Evolutionary conservation across 768 basidiomycete genomes (phyloP).

Genomic region (Termitomyces sp.): DNA sequence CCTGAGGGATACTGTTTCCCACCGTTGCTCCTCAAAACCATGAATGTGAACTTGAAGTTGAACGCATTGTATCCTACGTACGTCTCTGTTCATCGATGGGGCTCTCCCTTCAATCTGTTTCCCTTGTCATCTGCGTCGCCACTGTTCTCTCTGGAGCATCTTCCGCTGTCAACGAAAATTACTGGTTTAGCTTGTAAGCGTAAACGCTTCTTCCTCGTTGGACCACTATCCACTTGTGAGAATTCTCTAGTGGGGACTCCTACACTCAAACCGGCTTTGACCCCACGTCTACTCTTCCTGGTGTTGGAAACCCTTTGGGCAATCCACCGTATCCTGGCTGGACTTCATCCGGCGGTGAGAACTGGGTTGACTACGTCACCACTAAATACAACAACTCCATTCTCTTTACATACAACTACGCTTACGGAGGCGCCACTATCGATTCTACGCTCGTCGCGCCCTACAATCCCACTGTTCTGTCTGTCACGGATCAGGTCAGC

Average conservation of each 20-base stretch:
- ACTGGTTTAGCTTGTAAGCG: conserved; percentile 55
- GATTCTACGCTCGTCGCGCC: conserved; percentile 50
- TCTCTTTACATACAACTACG: conserved; percentile 59
- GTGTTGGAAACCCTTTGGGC: conserved; percentile 42
- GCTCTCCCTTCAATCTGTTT: neutral
- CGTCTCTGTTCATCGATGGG: neutral
- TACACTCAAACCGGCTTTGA: conserved; percentile 55
- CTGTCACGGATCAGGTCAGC: conserved; percentile 56
- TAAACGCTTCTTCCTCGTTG: neutral
- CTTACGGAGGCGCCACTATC: conserved; percentile 63
- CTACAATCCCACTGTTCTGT: conserved; percentile 44
- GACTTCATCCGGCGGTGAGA: conserved; percentile 48
- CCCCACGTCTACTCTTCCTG: conserved; percentile 31
- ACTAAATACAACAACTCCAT: conserved; percentile 46
- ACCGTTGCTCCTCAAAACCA: neutral
- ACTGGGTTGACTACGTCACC: conserved; percentile 55
- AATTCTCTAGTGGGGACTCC: conserved; percentile 41
- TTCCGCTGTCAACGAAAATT: conserved; percentile 24
- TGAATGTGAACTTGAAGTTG: neutral
- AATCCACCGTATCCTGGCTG: conserved; percentile 50
- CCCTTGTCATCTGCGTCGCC: neutral
- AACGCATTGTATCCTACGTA: neutral
- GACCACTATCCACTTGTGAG: neutral
- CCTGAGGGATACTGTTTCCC: neutral
- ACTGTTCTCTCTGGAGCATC: neutral